A percentile compares a stretch with the other conserved stretches of the same genome.
Conservation (phyloP, 768 basidiomycete genomes). For the Xerocomellus chrysenteron region DNA sequence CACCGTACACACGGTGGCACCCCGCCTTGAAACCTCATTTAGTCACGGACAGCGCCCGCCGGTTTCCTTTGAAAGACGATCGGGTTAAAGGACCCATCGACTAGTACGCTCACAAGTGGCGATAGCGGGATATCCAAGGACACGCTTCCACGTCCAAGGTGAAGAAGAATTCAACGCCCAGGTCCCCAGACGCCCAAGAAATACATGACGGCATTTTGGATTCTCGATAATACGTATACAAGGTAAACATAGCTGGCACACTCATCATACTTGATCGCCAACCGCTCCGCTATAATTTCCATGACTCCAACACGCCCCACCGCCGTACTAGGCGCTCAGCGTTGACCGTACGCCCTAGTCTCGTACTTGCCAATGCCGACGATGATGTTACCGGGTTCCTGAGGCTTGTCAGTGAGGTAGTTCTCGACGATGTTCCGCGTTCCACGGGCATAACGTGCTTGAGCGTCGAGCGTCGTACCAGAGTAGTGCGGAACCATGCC, state of each 20-base stretch:
- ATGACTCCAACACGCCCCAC: neutral
- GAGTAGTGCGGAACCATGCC: constrained; percentile 89
- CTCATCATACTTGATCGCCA: neutral
- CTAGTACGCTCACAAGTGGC: neutral
- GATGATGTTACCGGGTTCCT: constrained; percentile 82
- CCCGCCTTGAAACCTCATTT: no score
- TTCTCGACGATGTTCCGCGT: constrained; percentile 69
- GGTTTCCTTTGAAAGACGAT: neutral
- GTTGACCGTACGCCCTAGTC: constrained; percentile 43
- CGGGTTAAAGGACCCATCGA: neutral
- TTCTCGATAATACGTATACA: neutral
- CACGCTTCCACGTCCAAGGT: neutral
- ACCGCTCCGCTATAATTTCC: neutral
- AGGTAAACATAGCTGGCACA: neutral
- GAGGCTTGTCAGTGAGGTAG: constrained; percentile 60
- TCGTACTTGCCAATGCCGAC: constrained; percentile 60
- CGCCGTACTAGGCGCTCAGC: neutral
- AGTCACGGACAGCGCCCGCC: neutral
- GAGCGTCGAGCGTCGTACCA: constrained; percentile 88
- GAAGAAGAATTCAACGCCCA: neutral
- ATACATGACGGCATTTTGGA: neutral
- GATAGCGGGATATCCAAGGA: neutral
- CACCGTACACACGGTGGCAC: no score
- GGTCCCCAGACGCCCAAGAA: neutral
- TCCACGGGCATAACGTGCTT: constrained; percentile 80